These are phyloP conservation scores for Cladophialophora yegresii DNA, from an alignment of 2,329 filamentous ascomycete species.

Conservation along the genomic window DNA sequence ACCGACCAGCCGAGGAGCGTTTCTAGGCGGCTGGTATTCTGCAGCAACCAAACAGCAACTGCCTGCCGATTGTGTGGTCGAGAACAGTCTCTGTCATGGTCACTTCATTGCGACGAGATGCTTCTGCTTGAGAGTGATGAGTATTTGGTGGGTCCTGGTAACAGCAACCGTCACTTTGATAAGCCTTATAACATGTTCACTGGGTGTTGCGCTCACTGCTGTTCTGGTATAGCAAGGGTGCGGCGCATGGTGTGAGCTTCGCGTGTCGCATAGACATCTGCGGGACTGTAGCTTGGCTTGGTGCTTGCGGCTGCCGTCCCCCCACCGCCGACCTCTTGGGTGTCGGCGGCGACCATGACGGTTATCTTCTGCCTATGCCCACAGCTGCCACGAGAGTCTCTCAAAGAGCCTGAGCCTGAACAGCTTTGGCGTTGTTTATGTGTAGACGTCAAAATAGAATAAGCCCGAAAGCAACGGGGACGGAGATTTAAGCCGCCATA, in stretches of 20 bases:
- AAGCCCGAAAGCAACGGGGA: neutral
- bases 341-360: neutral
- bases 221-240: neutral
- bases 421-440: neutral
- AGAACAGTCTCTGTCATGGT: neutral
- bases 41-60: neutral
- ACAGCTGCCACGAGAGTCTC: neutral
- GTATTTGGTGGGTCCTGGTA: neutral
- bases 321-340: too few relatives aligned
- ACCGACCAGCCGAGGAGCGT: too few relatives aligned
- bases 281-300: neutral
- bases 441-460: neutral
- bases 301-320: neutral
- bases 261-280: neutral
- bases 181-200: neutral
- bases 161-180: neutral
- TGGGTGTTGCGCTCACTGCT: neutral
- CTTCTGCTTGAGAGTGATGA: neutral
- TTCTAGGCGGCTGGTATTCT: too few relatives aligned
- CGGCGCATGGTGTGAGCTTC: neutral
- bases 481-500: neutral
- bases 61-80: neutral
- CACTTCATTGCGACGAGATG: neutral
- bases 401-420: neutral
- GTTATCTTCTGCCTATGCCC: neutral